phyloP scores from a whole-genome alignment of 2,329 filamentous ascomycete genomes.

The Bipolaris bicolor region DNA sequence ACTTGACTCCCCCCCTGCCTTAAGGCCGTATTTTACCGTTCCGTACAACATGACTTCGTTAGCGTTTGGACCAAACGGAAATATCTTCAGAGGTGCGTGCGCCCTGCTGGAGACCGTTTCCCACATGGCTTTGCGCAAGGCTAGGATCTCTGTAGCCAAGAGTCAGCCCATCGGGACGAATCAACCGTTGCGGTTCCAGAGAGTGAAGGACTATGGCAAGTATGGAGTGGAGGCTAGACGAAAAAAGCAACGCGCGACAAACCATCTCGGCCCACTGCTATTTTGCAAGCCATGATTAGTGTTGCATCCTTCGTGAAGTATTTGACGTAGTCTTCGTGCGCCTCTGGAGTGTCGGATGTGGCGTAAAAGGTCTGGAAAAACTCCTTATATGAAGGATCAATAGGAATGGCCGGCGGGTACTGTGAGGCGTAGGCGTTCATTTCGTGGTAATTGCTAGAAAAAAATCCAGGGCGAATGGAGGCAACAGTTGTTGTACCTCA shows the following conservation, averaged over 20 bases:
- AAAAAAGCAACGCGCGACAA: conserved; percentile 10
- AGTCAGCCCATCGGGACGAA: conserved; percentile 2
- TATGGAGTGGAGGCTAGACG: not conserved
- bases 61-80: conserved; percentile 55
- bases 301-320: conserved; percentile 58
- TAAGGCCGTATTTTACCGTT: conserved; percentile 59
- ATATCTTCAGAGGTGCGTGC: conserved; percentile 57
- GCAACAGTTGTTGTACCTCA: conserved; percentile 5
- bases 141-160: conserved; percentile 55
- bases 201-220: not conserved
- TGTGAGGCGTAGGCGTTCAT: conserved; percentile 46
- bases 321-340: conserved; percentile 57
- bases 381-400: conserved; percentile 50
- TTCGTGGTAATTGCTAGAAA: not conserved
- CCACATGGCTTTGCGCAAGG: conserved; percentile 61
- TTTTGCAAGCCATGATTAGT: conserved; percentile 60
- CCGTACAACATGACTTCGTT: conserved; percentile 63
- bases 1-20: conserved; percentile 54
- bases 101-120: conserved; percentile 56
- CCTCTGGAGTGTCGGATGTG: conserved; percentile 55
- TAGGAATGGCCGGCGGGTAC: conserved; percentile 43
- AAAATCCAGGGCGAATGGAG: conserved; percentile 3
- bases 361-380: conserved; percentile 58
- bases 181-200: not conserved
- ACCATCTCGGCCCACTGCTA: conserved; percentile 55